Base-by-base conservation (phyloP, 1,139 yeast species). In the Geotrichum siamense region DNA sequence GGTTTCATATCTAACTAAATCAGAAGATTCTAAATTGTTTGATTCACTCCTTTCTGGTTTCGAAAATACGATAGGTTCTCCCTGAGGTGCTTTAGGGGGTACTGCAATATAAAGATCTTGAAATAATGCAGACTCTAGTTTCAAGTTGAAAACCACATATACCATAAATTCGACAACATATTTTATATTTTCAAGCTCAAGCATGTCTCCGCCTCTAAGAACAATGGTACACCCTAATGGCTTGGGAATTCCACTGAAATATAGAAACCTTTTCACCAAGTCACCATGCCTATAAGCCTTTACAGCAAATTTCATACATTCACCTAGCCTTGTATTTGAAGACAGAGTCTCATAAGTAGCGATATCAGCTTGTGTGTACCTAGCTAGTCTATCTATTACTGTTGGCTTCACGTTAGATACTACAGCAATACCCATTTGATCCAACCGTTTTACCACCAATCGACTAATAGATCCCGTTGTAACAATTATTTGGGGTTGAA, bases 391-490 rank as follows among this genome's bases (percentile, higher is more conserved):
- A 53, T 82, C 84, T 40, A 93, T 75, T 1, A 87, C 91, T 51
- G 81, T 87, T 0, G 85, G 85, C 56, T 93, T 87, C 46, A 86
- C 76, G 53, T 84, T 80, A 21, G 80, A 76, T 2, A 87, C 79
- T 2, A 86, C 95, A 0, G 91, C 77, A 20, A 87, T 77, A 0
- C 84, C 83, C 0, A 85, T 79, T 30, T 82, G 79, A n/a, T 80
- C 82, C 25, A 93, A 67, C 48, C 83, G 63, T 39, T 76, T 74
- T 44, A 84, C 67, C 0, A 97, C 97, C 37, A 82, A 67, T 0
- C 96, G 96, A 55, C 94, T 81, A 1, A 89, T 83, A 9, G 83
- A 72, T 33, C 85, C 85, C 6, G 91, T 89, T 10, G 85, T 82
- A 27, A 89, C 74, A 1, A 93, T 74, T 20, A 93, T 70, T 53